Percentiles rank a stretch among this genome's conserved stretches.
Conservation (phyloP, 129 eudicot species). For the Flaveria trinervia region DNA sequence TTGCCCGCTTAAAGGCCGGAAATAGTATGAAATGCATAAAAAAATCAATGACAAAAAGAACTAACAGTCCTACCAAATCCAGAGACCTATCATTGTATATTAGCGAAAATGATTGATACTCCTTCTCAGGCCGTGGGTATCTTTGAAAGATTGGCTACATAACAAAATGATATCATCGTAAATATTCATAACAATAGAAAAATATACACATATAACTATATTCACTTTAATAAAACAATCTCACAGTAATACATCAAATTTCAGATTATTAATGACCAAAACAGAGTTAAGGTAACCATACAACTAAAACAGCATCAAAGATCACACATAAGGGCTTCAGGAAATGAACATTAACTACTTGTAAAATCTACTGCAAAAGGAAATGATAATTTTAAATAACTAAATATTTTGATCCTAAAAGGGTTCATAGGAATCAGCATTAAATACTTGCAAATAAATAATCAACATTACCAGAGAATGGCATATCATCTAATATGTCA, state of each 20-base stretch:
- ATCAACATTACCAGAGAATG: neutral
- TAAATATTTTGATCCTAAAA: constrained; percentile 16
- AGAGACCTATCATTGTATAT: constrained; percentile 83
- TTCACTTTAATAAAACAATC: constrained; percentile 5
- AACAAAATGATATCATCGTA: constrained; percentile 25
- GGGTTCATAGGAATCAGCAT: neutral
- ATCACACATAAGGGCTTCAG: neutral
- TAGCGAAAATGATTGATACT: constrained; percentile 94
- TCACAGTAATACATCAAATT: neutral
- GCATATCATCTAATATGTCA: neutral
- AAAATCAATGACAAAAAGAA: constrained; percentile 16
- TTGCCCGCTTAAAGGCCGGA: constrained; percentile 18
- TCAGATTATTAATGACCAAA: constrained; percentile 9
- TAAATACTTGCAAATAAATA: constrained; percentile 1
- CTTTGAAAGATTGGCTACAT: constrained; percentile 85
- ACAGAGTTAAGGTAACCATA: constrained; percentile 6
- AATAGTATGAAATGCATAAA: constrained; percentile 11
- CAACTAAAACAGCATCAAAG: neutral
- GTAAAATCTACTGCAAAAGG: neutral
- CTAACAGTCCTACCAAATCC: constrained; percentile 70
- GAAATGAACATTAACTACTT: neutral
- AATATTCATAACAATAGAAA: constrained; percentile 1
- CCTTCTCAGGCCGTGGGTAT: constrained; percentile 98
- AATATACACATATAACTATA: neutral
- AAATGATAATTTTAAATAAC: neutral